Evolutionary conservation across 805 yeast genomes (phyloP).

Genomic region (Dipodascus albidus): DNA sequence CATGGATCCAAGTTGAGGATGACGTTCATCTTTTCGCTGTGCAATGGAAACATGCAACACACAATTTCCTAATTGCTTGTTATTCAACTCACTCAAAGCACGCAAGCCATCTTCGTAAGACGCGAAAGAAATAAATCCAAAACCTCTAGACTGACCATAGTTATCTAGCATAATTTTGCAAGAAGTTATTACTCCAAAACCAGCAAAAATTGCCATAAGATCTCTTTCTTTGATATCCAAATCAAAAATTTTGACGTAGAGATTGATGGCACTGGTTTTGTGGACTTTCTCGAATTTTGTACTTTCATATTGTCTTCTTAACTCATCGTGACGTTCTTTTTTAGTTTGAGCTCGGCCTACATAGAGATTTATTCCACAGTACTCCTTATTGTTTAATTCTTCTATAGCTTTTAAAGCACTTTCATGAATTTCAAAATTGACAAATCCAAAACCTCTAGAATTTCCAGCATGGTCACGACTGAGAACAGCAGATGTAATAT

Average conservation of each 20-base stretch:
- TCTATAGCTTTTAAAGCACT: slow-evolving; percentile 36
- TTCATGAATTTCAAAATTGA: slow-evolving; percentile 33
- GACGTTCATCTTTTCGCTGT: slow-evolving; percentile 37
- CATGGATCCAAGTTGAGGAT: not conserved
- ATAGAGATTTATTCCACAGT: slow-evolving; percentile 26
- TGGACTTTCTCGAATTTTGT: slow-evolving; percentile 3
- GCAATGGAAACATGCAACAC: slow-evolving; percentile 63
- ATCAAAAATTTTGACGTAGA: slow-evolving; percentile 60
- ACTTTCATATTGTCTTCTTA: slow-evolving; percentile 10
- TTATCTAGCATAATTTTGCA: slow-evolving; percentile 44
- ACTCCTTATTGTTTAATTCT: slow-evolving; percentile 33
- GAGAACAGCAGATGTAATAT: slow-evolving; percentile 39
- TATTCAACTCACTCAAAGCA: slow-evolving; percentile 57
- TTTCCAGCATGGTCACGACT: slow-evolving; percentile 31
- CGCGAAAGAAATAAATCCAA: slow-evolving; percentile 71
- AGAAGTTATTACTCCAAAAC: slow-evolving; percentile 41
- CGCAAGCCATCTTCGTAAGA: slow-evolving; percentile 52
- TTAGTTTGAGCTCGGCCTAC: slow-evolving; percentile 38
- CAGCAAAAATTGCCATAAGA: slow-evolving; percentile 31
- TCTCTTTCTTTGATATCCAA: slow-evolving; percentile 43
- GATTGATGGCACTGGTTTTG: slow-evolving; percentile 53
- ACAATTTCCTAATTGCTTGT: slow-evolving; percentile 37
- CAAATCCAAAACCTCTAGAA: slow-evolving; percentile 46
- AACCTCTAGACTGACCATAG: slow-evolving; percentile 52
- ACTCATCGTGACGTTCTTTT: slow-evolving; percentile 20